Evolutionary conservation across 2,329 filamentous ascomycete genomes (phyloP).

Genomic region (Ilyonectria mors-panacis): DNA sequence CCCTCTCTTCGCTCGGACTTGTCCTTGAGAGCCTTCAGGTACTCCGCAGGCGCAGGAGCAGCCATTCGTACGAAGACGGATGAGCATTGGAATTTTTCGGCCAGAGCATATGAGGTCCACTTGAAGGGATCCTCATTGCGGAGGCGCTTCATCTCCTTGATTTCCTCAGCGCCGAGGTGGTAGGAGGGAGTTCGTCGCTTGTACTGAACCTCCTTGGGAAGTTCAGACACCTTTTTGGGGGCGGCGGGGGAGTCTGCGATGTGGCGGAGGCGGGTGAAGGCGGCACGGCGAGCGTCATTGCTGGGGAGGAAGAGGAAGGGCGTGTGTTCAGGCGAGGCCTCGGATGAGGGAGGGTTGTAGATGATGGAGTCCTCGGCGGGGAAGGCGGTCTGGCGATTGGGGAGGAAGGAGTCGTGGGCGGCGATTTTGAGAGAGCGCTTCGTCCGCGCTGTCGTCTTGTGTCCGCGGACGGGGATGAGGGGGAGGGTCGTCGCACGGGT

Average conservation of each 20-base stretch:
- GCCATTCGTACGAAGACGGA: slow-evolving; percentile 72
- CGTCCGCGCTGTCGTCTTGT: slow-evolving; percentile 68
- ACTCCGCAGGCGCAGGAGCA: slow-evolving; percentile 63
- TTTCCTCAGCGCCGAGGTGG: slow-evolving; percentile 69
- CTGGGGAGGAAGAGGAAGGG: slow-evolving; percentile 76
- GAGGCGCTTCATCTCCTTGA: slow-evolving; percentile 72
- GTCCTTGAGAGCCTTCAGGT: slow-evolving; percentile 62
- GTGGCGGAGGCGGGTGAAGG: slow-evolving; percentile 62
- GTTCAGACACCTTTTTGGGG: slow-evolving; percentile 40
- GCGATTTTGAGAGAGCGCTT: slow-evolving; percentile 72
- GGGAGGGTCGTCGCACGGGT: slow-evolving; percentile 44
- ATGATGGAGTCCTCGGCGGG: slow-evolving; percentile 61
- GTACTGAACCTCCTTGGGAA: slow-evolving; percentile 56
- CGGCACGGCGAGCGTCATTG: slow-evolving; percentile 67
- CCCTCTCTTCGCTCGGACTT: slow-evolving; percentile 64
- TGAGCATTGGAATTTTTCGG: slow-evolving; percentile 69
- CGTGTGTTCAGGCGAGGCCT: slow-evolving; percentile 74
- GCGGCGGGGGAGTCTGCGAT: slow-evolving; percentile 45
- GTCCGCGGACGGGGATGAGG: slow-evolving; percentile 55
- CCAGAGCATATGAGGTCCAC: slow-evolving; percentile 70
- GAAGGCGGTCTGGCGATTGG: slow-evolving; percentile 51
- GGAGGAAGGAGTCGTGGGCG: slow-evolving; percentile 73
- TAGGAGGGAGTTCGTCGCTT: slow-evolving; percentile 58
- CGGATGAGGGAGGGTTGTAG: slow-evolving; percentile 70
- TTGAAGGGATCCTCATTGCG: slow-evolving; percentile 66